phyloP scores from a whole-genome alignment of 2,329 filamentous ascomycete species.

The Botryotinia globosa region DNA sequence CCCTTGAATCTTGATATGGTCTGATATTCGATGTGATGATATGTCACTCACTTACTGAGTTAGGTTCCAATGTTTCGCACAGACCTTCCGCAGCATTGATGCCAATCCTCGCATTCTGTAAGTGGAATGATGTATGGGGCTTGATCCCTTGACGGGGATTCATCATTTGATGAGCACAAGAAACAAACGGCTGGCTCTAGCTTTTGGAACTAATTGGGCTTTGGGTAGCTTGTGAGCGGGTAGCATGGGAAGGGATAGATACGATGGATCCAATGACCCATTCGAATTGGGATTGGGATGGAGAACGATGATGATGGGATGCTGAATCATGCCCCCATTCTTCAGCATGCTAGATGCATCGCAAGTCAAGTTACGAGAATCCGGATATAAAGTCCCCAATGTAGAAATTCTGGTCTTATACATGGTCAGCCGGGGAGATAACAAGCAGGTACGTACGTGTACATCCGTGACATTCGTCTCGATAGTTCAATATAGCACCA shows the following conservation, averaged over 20 bases:
- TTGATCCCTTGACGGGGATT: background rate
- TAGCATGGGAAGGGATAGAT: background rate
- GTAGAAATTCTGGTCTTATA: background rate
- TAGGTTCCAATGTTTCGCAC: background rate
- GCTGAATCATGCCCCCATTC: background rate
- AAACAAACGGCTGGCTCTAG: slow-evolving; percentile 6
- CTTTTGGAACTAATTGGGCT: background rate
- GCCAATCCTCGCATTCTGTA: background rate
- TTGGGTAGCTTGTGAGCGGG: background rate
- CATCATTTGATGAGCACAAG: background rate
- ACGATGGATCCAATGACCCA: background rate
- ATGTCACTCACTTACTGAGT: background rate
- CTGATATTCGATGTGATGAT: background rate
- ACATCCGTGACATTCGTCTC: background rate
- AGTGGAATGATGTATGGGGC: background rate
- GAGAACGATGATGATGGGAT: background rate
- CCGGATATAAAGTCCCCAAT: background rate
- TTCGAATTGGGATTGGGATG: background rate
- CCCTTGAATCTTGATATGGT: background rate
- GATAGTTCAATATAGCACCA: background rate
- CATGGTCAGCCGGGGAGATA: background rate
- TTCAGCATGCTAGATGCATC: background rate
- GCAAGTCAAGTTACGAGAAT: background rate
- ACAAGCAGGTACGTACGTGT: background rate
- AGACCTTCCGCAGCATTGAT: background rate